Percentiles rank a stretch among this genome's conserved stretches.
These are phyloP conservation scores for Cantharellus cinnabarinus DNA, from an alignment of 768 basidiomycete species.

Conservation along the genomic window DNA sequence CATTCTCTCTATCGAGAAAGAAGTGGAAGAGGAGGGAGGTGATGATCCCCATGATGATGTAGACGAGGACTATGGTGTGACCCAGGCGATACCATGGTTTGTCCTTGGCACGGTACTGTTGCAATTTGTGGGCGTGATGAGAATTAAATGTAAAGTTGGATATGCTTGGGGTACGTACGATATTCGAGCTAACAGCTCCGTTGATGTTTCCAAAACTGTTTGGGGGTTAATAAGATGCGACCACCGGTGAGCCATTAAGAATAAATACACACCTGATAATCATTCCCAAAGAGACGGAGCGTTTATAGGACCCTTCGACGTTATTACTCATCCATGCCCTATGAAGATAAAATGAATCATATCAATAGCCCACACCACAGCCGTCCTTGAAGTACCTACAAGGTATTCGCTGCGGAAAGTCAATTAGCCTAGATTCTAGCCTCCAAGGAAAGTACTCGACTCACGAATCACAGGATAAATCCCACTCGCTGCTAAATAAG, in stretches of 20 bases:
- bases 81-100: constrained; percentile 52
- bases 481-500: constrained; percentile 52
- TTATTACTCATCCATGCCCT: constrained; percentile 60
- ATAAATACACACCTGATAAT: constrained; percentile 20
- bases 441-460: constrained; percentile 11
- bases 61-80: constrained; percentile 45
- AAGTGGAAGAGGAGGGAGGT: constrained; percentile 23
- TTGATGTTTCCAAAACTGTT: background rate
- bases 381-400: background rate
- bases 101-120: constrained; percentile 40
- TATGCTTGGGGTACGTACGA: constrained; percentile 25
- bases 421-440: background rate
- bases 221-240: too few species aligned
- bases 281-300: constrained; percentile 50
- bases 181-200: background rate
- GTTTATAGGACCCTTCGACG: constrained; percentile 57
- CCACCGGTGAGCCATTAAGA: background rate
- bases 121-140: background rate
- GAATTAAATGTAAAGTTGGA: constrained; percentile 1
- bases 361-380: background rate
- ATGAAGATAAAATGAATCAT: background rate
- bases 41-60: constrained; percentile 43
- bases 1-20: constrained; percentile 38
- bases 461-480: constrained; percentile 57
- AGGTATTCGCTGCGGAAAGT: background rate